phyloP scores from a whole-genome alignment of 1,139 yeast genomes.

The Kodamaea sp. region DNA sequence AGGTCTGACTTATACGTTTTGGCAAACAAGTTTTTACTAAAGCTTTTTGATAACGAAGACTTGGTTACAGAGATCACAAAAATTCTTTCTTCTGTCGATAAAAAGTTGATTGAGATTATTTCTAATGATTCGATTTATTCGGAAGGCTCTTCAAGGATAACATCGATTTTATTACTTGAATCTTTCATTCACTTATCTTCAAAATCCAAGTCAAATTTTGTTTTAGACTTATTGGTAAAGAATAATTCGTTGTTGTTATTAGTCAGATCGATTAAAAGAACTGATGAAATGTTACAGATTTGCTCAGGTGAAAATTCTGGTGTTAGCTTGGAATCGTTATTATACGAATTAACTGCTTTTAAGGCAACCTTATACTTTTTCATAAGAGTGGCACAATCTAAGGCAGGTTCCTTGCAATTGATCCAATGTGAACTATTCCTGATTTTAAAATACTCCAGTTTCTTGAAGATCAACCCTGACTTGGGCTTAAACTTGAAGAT shows the following conservation, averaged over 20 bases:
- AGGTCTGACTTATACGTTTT: conserved; percentile 79
- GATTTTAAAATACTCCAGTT: conserved; percentile 52
- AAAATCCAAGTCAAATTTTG: conserved; percentile 47
- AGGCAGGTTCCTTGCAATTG: conserved; percentile 72
- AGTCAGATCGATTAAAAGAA: conserved; percentile 62
- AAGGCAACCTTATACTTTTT: conserved; percentile 68
- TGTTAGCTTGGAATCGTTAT: conserved; percentile 48
- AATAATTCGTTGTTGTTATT: conserved; percentile 64
- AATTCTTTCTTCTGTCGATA: conserved; percentile 57
- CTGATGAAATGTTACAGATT: conserved; percentile 58
- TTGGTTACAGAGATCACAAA: conserved; percentile 46
- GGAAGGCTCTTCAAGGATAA: conserved; percentile 74
- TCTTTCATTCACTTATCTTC: conserved; percentile 60
- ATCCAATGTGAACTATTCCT: conserved; percentile 71
- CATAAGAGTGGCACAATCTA: conserved; percentile 69
- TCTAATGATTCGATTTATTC: conserved; percentile 79
- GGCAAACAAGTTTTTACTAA: conserved; percentile 62
- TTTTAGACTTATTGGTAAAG: conserved; percentile 58
- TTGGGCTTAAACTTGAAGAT: conserved; percentile 55
- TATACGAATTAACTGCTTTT: conserved; percentile 74
- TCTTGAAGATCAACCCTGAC: conserved; percentile 74
- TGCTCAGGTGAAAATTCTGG: conserved; percentile 27
- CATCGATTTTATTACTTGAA: conserved; percentile 71
- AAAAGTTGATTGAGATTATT: conserved; percentile 57
- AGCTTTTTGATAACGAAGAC: conserved; percentile 38